Conservation (phyloP, 2,329 filamentous ascomycete species). For the Cytospora paraplurivora region DNA sequence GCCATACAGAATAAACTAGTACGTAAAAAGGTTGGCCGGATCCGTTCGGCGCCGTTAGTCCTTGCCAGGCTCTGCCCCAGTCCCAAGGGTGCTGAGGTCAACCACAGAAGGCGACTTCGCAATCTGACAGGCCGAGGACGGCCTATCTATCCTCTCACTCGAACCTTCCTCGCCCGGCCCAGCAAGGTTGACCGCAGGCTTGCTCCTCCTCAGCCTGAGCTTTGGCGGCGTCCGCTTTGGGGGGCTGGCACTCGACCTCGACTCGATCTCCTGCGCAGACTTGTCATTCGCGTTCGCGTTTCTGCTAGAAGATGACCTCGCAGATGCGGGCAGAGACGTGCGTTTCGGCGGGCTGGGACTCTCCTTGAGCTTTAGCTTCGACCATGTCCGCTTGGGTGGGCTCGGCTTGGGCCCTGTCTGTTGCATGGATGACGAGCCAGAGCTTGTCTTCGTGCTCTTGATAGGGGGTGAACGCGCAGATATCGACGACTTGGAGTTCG, state of each 20-base stretch:
- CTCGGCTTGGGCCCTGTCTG: neutral
- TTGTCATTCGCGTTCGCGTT: too few relatives aligned
- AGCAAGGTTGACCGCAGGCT: neutral
- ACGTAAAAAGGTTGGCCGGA: neutral
- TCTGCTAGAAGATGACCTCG: neutral
- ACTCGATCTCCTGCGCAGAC: neutral
- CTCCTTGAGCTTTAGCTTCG: slow-evolving; percentile 8
- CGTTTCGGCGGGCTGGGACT: neutral
- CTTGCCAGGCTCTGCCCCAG: neutral
- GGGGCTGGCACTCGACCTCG: slow-evolving; percentile 7
- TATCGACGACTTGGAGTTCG: slow-evolving; percentile 3
- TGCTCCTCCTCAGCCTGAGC: slow-evolving; percentile 23
- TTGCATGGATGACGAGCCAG: neutral
- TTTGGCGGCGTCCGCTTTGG: slow-evolving; percentile 19
- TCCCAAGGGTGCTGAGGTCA: neutral
- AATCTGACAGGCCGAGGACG: neutral
- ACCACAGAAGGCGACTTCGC: neutral
- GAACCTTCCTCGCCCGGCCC: neutral
- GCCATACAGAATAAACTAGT: neutral
- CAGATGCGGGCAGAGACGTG: neutral
- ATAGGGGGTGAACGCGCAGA: neutral
- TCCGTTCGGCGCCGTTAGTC: neutral
- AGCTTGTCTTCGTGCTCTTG: neutral
- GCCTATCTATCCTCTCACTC: neutral
- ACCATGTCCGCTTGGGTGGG: slow-evolving; percentile 7